phyloP scores from a whole-genome alignment of 2,329 filamentous ascomycete species.

The Pseudogymnoascus sp. region DNA sequence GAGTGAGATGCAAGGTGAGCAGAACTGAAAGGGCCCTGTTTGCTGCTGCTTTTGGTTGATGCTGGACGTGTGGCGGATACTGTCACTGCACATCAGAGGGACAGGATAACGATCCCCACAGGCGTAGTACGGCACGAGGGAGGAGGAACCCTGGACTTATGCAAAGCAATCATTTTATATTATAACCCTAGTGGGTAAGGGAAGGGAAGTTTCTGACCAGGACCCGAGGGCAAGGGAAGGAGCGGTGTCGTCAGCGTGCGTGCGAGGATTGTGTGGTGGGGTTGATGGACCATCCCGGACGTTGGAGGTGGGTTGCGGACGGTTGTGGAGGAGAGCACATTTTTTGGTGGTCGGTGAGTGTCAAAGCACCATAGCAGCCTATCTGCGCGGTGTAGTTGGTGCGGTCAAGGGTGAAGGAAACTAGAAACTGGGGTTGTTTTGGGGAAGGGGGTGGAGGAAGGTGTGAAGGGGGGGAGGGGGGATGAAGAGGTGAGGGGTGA shows the following conservation, averaged over 20 bases:
- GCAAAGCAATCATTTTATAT: background rate
- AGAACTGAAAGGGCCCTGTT: background rate
- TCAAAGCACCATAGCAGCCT: background rate
- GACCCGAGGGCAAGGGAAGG: background rate
- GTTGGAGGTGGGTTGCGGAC: background rate
- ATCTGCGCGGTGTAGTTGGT: background rate
- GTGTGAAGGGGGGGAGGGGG: background rate
- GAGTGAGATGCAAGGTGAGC: background rate
- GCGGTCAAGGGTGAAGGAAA: background rate
- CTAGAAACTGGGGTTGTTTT: conserved; percentile 1
- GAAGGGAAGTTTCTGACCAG: background rate
- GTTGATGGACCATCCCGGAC: background rate
- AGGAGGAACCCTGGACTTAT: background rate
- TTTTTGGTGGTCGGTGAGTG: conserved; percentile 5
- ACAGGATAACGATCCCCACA: background rate
- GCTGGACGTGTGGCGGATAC: background rate
- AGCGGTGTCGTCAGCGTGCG: conserved; percentile 6
- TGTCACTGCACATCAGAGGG: background rate
- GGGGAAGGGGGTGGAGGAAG: background rate
- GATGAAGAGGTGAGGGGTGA: background rate
- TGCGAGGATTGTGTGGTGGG: conserved; percentile 6
- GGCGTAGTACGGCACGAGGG: background rate
- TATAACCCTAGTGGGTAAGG: conserved; percentile 1
- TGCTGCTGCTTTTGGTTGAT: background rate
- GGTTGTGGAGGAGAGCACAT: background rate